These are phyloP conservation scores for Pestalotiopsis sp. DNA, from an alignment of 2,329 filamentous ascomycete genomes.

Conservation along the genomic window DNA sequence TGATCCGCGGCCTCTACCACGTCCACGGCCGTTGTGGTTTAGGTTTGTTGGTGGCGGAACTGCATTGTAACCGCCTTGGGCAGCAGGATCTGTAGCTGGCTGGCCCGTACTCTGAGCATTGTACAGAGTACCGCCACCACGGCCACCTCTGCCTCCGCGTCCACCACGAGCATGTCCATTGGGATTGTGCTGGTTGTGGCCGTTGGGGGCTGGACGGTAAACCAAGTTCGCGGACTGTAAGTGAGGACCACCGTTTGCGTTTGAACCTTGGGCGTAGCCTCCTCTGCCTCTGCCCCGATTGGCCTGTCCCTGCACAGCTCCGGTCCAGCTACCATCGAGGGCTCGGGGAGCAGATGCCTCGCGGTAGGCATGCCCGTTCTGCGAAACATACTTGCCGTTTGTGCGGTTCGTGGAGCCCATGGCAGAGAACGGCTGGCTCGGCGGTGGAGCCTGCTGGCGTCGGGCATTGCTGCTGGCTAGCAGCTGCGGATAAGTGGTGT, in stretches of 20 bases:
- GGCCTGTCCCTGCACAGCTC: slow-evolving; percentile 51
- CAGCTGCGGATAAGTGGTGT: slow-evolving; percentile 81
- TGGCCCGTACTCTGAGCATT: slow-evolving; percentile 24
- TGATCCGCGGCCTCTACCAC: slow-evolving; percentile 31
- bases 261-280: slow-evolving; percentile 23
- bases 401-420: slow-evolving; percentile 43
- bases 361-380: slow-evolving; percentile 52
- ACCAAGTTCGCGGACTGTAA: slow-evolving; percentile 56
- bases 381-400: slow-evolving; percentile 33
- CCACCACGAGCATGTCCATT: slow-evolving; percentile 23
- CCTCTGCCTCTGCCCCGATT: slow-evolving; percentile 30
- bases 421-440: neutral
- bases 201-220: slow-evolving; percentile 43
- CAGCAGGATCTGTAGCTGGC: slow-evolving; percentile 42
- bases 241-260: slow-evolving; percentile 41
- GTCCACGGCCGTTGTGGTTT: slow-evolving; percentile 42
- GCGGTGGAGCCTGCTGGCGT: slow-evolving; percentile 24
- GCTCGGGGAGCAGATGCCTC: slow-evolving; percentile 59
- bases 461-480: slow-evolving; percentile 58
- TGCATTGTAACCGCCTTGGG: slow-evolving; percentile 44
- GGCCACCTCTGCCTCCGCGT: slow-evolving; percentile 30
- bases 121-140: slow-evolving; percentile 24
- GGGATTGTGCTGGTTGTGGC: slow-evolving; percentile 29
- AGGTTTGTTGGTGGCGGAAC: slow-evolving; percentile 64
- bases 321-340: slow-evolving; percentile 60